A percentile compares a stretch with the other conserved stretches of the same genome.
phyloP scores from a whole-genome alignment of 2,329 filamentous ascomycete genomes.

The Trichocomaceae sp. region DNA sequence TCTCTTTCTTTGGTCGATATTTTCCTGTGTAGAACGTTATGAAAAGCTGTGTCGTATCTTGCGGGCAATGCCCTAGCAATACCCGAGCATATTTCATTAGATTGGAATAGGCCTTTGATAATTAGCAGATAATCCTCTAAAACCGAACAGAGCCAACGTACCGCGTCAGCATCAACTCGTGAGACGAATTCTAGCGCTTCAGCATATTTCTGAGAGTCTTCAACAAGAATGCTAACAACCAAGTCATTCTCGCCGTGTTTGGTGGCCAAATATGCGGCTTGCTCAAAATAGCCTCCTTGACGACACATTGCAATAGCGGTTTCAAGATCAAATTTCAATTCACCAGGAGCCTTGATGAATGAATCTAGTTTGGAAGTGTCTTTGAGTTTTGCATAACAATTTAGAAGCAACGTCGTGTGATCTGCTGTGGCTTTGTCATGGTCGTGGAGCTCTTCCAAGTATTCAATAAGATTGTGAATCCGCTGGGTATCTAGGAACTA shows the following conservation, averaged over 20 bases:
- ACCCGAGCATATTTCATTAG: conserved; percentile 94
- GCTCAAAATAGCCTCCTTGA: conserved; percentile 93
- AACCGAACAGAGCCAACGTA: conserved; percentile 38
- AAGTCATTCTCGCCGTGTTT: conserved; percentile 91
- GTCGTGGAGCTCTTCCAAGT: conserved; percentile 91
- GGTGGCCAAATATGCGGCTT: conserved; percentile 89
- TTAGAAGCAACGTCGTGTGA: conserved; percentile 87
- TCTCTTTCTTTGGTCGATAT: conserved; percentile 64
- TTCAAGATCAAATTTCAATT: conserved; percentile 92
- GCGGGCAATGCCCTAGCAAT: conserved; percentile 76
- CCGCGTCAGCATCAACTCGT: conserved; percentile 70
- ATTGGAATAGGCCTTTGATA: conserved; percentile 66
- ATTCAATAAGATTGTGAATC: conserved; percentile 95
- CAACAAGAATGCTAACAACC: conserved; percentile 91
- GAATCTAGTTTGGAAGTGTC: conserved; percentile 93
- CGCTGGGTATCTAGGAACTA: conserved; percentile 93
- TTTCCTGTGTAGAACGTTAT: conserved; percentile 90
- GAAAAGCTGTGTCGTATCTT: conserved; percentile 77
- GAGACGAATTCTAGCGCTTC: conserved; percentile 90
- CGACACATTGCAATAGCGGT: conserved; percentile 97
- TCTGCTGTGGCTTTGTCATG: conserved; percentile 89
- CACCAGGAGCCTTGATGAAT: conserved; percentile 85
- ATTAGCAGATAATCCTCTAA: background rate
- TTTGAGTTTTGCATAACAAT: conserved; percentile 97
- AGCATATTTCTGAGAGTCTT: conserved; percentile 84